Percentiles rank a stretch among this genome's conserved stretches.
These are phyloP conservation scores for Talaromyces piceae DNA, from an alignment of 2,329 filamentous ascomycete species.

Conservation along the genomic window DNA sequence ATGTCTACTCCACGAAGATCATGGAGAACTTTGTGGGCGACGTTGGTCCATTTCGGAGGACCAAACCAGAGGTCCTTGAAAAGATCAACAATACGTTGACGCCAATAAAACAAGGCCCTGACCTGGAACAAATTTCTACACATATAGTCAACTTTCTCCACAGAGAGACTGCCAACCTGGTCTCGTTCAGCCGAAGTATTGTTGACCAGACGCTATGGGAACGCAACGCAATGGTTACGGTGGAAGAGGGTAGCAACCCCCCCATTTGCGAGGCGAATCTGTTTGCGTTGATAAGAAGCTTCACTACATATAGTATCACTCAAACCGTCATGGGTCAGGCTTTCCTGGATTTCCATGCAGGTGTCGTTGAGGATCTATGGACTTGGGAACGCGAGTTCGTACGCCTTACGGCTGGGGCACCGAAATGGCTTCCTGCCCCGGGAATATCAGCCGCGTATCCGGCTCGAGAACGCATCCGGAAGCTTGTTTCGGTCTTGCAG, in stretches of 20 bases:
- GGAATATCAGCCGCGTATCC: slow-evolving; percentile 43
- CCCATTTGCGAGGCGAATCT: slow-evolving; percentile 47
- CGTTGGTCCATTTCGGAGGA: slow-evolving; percentile 27
- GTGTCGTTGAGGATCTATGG: slow-evolving; percentile 49
- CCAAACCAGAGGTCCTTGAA: slow-evolving; percentile 27
- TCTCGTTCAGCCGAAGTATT: slow-evolving; percentile 51
- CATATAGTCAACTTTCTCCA: slow-evolving; percentile 34
- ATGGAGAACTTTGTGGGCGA: slow-evolving; percentile 40
- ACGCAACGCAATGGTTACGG: slow-evolving; percentile 40
- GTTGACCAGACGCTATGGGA: slow-evolving; percentile 60
- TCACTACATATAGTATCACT: slow-evolving; percentile 44
- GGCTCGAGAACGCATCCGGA: slow-evolving; percentile 36
- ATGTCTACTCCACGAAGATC: slow-evolving; percentile 25
- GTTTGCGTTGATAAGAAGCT: slow-evolving; percentile 48
- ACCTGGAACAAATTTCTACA: slow-evolving; percentile 36
- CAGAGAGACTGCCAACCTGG: slow-evolving; percentile 46
- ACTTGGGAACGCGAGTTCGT: slow-evolving; percentile 49
- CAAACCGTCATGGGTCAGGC: slow-evolving; percentile 47
- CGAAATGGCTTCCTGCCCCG: slow-evolving; percentile 49
- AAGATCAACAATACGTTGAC: slow-evolving; percentile 31
- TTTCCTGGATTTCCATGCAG: slow-evolving; percentile 45
- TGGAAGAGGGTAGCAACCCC: slow-evolving; percentile 31
- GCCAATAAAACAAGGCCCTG: slow-evolving; percentile 41
- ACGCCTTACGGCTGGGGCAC: slow-evolving; percentile 48
- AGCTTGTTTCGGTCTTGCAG: slow-evolving; percentile 36